Evolutionary conservation across 2,329 filamentous ascomycete species (phyloP), one percentile per base, ranked within the genome.

Genomic region (Apiospora sp.): DNA sequence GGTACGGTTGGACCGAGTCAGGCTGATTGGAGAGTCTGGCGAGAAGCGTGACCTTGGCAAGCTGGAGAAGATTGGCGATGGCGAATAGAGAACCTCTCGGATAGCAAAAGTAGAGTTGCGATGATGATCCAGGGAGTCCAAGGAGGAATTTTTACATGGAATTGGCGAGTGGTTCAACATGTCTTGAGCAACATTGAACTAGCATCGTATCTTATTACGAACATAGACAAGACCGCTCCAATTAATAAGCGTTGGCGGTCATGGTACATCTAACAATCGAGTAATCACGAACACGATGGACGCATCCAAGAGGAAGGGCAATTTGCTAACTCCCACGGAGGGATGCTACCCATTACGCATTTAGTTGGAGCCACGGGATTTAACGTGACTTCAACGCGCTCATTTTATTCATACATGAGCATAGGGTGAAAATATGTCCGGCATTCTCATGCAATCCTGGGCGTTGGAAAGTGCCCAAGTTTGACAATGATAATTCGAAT

Each of bases 41-140:
- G 92, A 97, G 87, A 98, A 97, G 89, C 89, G 95, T 74, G 93
- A 96, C 72, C 94, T 95, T 90, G 96, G 95, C 76, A 97, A 97
- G 87, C 86, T 99, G 76, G 94, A 98, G 88, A 98, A 98, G 90
- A 90, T 98, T 80, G 94, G 92, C 19, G 93, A 97, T 77, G 92
- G 68, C 30, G 68, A 70, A 48, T 70, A 70, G 48, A 34, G 27
- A 34, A 22, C 30, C 49, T 12, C 49, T 51, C 54, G 58, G 3
- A 49, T n/a, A 22, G 22, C 46, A 49, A 8, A 0, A 49, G 19
- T 22, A 49, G n/a, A 49, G 19, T 7, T 49, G 46, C 46, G 46
- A 49, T 10, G 7, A 22, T 41, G 37, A 12, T 49, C 46, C 46
- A 49, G 22, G 0, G n/a, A n/a, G 46, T 10, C 2, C 22, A n/a